Conservation (phyloP, 345 rosid genomes). For the Citrus sp. region DNA sequence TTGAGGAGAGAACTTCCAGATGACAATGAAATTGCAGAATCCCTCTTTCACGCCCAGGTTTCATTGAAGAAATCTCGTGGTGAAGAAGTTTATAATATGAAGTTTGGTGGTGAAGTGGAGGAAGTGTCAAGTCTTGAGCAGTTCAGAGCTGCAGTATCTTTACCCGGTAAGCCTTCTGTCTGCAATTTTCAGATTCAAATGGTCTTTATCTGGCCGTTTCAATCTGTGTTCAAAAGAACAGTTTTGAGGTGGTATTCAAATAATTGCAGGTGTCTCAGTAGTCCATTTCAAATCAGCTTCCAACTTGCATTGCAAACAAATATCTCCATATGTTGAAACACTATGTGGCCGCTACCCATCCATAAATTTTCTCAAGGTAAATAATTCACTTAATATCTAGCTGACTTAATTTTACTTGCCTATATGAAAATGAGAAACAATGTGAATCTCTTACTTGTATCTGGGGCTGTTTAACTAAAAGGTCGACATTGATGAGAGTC, state of each 20-base stretch:
- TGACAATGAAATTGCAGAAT: slow-evolving; percentile 80
- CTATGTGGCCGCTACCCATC: slow-evolving; percentile 86
- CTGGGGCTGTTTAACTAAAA: slow-evolving; percentile 21
- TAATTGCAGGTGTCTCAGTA: slow-evolving; percentile 62
- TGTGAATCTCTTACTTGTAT: slow-evolving; percentile 2
- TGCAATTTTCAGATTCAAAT: background rate
- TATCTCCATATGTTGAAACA: slow-evolving; percentile 67
- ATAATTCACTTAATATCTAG: background rate
- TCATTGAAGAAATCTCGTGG: slow-evolving; percentile 91
- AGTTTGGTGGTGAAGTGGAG: slow-evolving; percentile 96
- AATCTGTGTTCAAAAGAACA: background rate
- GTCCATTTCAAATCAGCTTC: slow-evolving; percentile 65
- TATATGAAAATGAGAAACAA: background rate
- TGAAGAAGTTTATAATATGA: slow-evolving; percentile 85
- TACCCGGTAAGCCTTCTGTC: slow-evolving; percentile 48
- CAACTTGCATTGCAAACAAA: slow-evolving; percentile 75
- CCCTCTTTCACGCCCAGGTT: slow-evolving; percentile 90
- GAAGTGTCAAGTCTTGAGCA: slow-evolving; percentile 64
- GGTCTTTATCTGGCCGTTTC: background rate
- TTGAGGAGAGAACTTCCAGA: slow-evolving; percentile 76
- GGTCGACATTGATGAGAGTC: slow-evolving; percentile 74
- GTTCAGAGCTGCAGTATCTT: slow-evolving; percentile 75
- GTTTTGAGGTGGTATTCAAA: slow-evolving; percentile 5
- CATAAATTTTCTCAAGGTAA: slow-evolving; percentile 80
- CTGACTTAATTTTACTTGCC: background rate